Base-by-base conservation (phyloP, 345 rosid species). In the Citrus mangshanensis region DNA sequence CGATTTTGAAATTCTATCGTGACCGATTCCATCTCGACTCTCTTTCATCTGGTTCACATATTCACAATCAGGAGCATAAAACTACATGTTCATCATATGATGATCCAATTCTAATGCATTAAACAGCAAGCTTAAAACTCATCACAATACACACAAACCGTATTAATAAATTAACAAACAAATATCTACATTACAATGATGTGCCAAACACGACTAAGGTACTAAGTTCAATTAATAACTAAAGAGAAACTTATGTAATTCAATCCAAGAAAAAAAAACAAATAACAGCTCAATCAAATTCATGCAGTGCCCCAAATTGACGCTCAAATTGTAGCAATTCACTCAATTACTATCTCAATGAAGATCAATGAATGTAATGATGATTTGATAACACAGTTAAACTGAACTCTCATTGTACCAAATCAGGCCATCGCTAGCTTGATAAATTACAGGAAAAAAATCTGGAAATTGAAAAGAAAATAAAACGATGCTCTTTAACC, bases 41-140 rank as follows among this genome's bases (percentile, higher is more conserved):
- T 86, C 89, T 79, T 81, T 87, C 99, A 96, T 96, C 94, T 93
- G 74, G 68, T 75, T 78, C 73, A 62, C 51, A 25, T 9, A 74
- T 59, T 58, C 69, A 78, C 58, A 69, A 77, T 72, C 63, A 79
- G 67, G 63, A 32, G 61, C 56, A 40, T 0, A 56, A 51, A 10
- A 77, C 9, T 54, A 70, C 24, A 51, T 49, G 49, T 35, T 63
- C 69, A 49, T 34, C 13, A 55, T 27, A 30, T 3, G 22, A 13
- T 18, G 13, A 34, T 22, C 42, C 66, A 58, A 34, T 24, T 49
- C 1, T 7, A 30, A n/a, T 35, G 18, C 19, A 42, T 10, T 75
- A 19, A 62, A 75, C 24, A 27, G 42, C 69, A 9, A 62, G 13
- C 78, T 38, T 24, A 38, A 60, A 28, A 28, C 4, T 30, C 14